Base-by-base conservation (phyloP, 1,284 basidiomycete genomes). In the Ceratobasidium sp. region DNA sequence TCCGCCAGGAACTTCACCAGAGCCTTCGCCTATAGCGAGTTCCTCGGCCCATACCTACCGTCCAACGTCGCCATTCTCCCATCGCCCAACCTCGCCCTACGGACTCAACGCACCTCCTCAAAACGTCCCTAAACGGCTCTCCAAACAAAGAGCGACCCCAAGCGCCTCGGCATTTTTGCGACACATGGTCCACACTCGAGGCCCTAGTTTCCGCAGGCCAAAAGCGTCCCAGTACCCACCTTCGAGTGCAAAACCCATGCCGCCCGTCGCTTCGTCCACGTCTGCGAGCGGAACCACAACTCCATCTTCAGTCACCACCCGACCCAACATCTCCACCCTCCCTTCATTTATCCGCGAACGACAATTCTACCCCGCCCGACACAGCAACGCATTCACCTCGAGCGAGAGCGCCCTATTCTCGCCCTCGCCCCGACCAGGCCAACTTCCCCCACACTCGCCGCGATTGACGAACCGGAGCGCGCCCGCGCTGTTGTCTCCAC, bases 311-410 rank as follows among this genome's bases (percentile, higher is more conserved):
- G 27, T 31, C 2, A 27, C 58, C 17, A 27, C 62, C 13, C 22
- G 62, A 43, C 62, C 50, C 25, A 43, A 43, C 7, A 64, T 64
- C n/a, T 31, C 35, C 3, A 54, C 62, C 13, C 50, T 65, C n/a
- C 50, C 62, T 2, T 65, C 62, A 0, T 65, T 65, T 34, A 65
- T 65, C 38, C 62, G 62, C 4, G 62, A 65, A 40, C 49, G 62
- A 17, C 62, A 54, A 7, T 65, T 65, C 20, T 38, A 49, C 34
- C 62, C 62, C 2, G 20, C 17, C 6, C 49, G 31, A 20, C n/a
- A 25, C 25, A 40, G 35, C 4, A 35, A 15, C 1, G 0, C 1
- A 42, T 10, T 38, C 38, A 8, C 22, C 38, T 43, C 62, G 7
- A 32, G 34, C 17, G 49, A 65, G 38, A 65, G 62, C 43, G 62